phyloP scores from a whole-genome alignment of 768 basidiomycete species.

The Rhodotorula toruloides region DNA sequence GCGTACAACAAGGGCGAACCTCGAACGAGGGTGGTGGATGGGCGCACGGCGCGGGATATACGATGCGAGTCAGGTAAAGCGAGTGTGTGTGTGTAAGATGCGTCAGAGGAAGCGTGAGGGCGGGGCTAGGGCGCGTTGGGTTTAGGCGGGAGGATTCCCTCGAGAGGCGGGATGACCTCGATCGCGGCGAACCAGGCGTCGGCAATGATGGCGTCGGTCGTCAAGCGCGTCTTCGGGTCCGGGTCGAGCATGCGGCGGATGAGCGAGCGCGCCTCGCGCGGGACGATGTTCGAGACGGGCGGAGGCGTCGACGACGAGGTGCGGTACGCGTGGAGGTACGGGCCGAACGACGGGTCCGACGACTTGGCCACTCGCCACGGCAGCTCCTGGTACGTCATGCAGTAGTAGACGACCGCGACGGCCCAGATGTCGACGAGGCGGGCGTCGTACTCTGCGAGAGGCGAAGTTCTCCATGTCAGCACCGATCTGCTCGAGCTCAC shows the following conservation, averaged over 20 bases:
- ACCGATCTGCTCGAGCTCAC: too few relatives aligned
- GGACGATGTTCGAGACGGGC: constrained; percentile 71
- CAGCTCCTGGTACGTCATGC: constrained; percentile 89
- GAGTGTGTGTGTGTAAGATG: too few relatives aligned
- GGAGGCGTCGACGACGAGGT: constrained; percentile 33
- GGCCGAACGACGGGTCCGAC: constrained; percentile 70
- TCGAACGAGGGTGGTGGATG: too few relatives aligned
- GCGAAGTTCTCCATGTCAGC: background rate
- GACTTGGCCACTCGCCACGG: constrained; percentile 93
- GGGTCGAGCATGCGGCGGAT: constrained; percentile 95
- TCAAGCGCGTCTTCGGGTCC: constrained; percentile 67
- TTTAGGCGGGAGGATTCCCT: constrained; percentile 6
- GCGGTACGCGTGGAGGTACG: constrained; percentile 57
- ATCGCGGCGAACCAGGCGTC: constrained; percentile 37
- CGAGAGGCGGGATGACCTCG: constrained; percentile 30
- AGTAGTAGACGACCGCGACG: constrained; percentile 94
- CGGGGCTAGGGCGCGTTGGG: constrained; percentile 7
- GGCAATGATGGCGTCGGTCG: constrained; percentile 70
- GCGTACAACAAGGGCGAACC: too few relatives aligned
- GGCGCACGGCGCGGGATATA: too few relatives aligned
- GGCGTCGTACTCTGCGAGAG: constrained; percentile 78
- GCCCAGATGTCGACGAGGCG: constrained; percentile 98
- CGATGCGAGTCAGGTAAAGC: too few relatives aligned
- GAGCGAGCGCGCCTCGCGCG: constrained; percentile 72
- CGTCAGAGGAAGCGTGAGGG: background rate